These are phyloP conservation scores for Vicia faba DNA, from an alignment of 306 rosid genomes.

Conservation along the genomic window DNA sequence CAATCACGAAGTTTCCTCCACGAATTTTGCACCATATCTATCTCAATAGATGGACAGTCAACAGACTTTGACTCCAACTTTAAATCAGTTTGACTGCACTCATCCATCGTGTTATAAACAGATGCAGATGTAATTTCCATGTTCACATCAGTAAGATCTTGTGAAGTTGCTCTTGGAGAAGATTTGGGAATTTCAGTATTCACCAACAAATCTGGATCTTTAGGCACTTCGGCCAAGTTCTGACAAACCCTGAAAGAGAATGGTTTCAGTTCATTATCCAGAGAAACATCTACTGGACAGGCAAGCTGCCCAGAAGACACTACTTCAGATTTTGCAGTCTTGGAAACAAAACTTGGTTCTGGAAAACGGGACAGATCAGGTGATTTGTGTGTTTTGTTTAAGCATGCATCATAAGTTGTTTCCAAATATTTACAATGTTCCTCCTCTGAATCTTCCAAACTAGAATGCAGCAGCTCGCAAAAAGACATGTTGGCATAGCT, in stretches of 20 bases:
- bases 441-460: slow-evolving; percentile 39
- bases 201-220: slow-evolving; percentile 37
- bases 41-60: slow-evolving; percentile 39
- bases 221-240: slow-evolving; percentile 23
- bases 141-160: slow-evolving; percentile 46
- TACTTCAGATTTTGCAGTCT: slow-evolving; percentile 51
- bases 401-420: slow-evolving; percentile 42
- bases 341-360: slow-evolving; percentile 66
- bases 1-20: slow-evolving; percentile 66
- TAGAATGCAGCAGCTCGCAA: slow-evolving; percentile 42
- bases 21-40: slow-evolving; percentile 52
- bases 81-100: slow-evolving; percentile 60
- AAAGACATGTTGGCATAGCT: slow-evolving; percentile 35
- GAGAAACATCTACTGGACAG: slow-evolving; percentile 38
- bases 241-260: slow-evolving; percentile 31
- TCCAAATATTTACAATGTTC: slow-evolving; percentile 41
- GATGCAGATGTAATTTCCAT: slow-evolving; percentile 43
- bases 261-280: slow-evolving; percentile 41
- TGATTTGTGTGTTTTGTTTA: slow-evolving; percentile 50
- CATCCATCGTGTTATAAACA: slow-evolving; percentile 54
- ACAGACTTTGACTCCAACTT: slow-evolving; percentile 33
- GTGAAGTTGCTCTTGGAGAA: slow-evolving; percentile 48
- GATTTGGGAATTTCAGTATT: slow-evolving; percentile 46
- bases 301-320: slow-evolving; percentile 45
- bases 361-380: slow-evolving; percentile 58